A percentile compares a stretch with the other conserved stretches of the same genome.
These are phyloP conservation scores for Apiospora rasikravindrae DNA, from an alignment of 2,329 filamentous ascomycete species.

Conservation along the genomic window DNA sequence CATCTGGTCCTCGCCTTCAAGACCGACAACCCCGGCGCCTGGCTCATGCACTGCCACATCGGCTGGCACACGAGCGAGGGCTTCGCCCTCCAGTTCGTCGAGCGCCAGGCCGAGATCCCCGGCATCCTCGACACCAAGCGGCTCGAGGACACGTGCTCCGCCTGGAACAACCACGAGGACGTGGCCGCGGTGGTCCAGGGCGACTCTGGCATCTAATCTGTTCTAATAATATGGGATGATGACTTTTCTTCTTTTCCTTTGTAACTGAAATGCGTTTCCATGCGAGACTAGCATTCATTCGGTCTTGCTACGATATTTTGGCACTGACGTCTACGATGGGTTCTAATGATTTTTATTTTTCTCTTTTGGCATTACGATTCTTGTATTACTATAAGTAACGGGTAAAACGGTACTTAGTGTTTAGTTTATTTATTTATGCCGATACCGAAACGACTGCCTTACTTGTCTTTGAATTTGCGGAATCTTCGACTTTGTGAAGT, in stretches of 20 bases:
- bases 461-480: neutral
- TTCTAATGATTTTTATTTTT: neutral
- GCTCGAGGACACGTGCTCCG: constrained; percentile 31
- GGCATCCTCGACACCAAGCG: constrained; percentile 18
- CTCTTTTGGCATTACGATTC: neutral
- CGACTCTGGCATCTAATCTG: constrained; percentile 40
- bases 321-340: neutral
- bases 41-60: constrained; percentile 49
- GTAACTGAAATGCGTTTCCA: neutral
- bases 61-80: constrained; percentile 57
- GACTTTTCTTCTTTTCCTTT: neutral
- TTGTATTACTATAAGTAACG: neutral
- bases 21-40: constrained; percentile 58
- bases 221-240: neutral
- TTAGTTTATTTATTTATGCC: neutral
- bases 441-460: neutral
- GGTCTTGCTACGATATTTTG: neutral
- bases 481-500: neutral
- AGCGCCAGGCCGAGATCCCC: constrained; percentile 33
- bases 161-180: constrained; percentile 38
- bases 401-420: neutral
- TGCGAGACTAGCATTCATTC: no score
- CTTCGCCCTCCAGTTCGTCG: constrained; percentile 59
- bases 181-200: constrained; percentile 33
- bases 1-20: constrained; percentile 56